phyloP scores from a whole-genome alignment of 2,329 filamentous ascomycete genomes.

The Annulohypoxylon truncatum region DNA sequence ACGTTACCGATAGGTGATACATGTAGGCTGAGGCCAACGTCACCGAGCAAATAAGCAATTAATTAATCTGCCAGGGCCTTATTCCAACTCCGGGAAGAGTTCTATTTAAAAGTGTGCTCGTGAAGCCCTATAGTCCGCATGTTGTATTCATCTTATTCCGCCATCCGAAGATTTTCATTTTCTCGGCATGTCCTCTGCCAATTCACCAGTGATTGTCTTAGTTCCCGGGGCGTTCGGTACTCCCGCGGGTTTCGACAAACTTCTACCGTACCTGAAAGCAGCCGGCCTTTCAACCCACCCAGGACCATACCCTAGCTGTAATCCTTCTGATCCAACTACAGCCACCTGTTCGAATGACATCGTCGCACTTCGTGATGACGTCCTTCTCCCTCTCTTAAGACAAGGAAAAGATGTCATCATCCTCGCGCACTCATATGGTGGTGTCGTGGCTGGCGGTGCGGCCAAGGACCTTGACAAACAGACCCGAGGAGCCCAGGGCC shows the following conservation, averaged over 20 bases:
- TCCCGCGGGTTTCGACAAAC: slow-evolving; percentile 32
- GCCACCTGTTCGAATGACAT: slow-evolving; percentile 34
- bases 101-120: no score
- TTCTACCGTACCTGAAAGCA: slow-evolving; percentile 32
- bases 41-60: no score
- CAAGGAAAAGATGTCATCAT: slow-evolving; percentile 39
- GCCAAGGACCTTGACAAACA: slow-evolving; percentile 43
- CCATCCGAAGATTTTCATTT: no score
- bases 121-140: no score
- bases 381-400: slow-evolving; percentile 39
- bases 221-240: slow-evolving; percentile 43
- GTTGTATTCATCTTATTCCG: no score
- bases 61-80: no score
- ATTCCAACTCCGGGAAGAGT: no score
- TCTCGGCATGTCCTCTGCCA: slow-evolving; percentile 23
- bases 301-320: slow-evolving; percentile 42
- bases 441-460: slow-evolving; percentile 12
- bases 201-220: slow-evolving; percentile 34
- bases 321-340: slow-evolving; percentile 32
- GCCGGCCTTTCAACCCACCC: slow-evolving; percentile 36
- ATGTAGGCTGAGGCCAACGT: no score
- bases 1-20: no score
- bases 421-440: slow-evolving; percentile 46
- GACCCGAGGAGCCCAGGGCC: slow-evolving; percentile 26
- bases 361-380: slow-evolving; percentile 24